Percentiles rank a stretch among this genome's conserved stretches.
Evolutionary conservation across 2,329 filamentous ascomycete genomes (phyloP).

Genomic region (Coniochaeta hoffmannii): DNA sequence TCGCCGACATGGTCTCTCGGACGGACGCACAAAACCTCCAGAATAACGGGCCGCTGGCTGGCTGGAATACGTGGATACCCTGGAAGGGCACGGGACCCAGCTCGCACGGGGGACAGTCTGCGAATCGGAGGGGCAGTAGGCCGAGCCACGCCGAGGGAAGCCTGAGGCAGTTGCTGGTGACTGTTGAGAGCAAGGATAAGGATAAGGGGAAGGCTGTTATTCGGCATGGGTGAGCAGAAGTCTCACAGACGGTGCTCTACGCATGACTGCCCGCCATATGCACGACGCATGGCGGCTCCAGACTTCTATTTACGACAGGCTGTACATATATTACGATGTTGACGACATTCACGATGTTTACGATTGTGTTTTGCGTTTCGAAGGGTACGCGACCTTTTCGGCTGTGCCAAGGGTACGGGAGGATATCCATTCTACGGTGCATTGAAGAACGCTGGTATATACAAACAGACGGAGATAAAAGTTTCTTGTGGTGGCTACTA

Average conservation of each 20-base stretch:
- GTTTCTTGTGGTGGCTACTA: background rate
- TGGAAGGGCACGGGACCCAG: slow-evolving; percentile 23
- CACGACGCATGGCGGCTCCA: background rate
- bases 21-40: slow-evolving; percentile 16
- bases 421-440: too few relatives aligned
- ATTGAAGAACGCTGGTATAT: background rate
- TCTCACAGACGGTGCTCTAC: background rate
- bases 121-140: background rate
- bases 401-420: too few relatives aligned
- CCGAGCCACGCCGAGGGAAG: slow-evolving; percentile 48
- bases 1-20: slow-evolving; percentile 5
- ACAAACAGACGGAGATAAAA: background rate
- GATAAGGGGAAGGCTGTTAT: slow-evolving; percentile 18
- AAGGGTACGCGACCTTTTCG: background rate
- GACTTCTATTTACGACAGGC: background rate
- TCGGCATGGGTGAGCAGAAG: background rate
- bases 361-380: background rate
- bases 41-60: slow-evolving; percentile 24
- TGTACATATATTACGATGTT: background rate
- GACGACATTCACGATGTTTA: background rate
- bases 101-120: slow-evolving; percentile 15
- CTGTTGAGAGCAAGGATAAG: slow-evolving; percentile 16
- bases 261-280: background rate
- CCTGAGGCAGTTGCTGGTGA: slow-evolving; percentile 43
- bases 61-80: slow-evolving; percentile 37